Evolutionary conservation across 768 basidiomycete genomes (phyloP).

Genomic region (Hygrophoropsis aurantiaca): DNA sequence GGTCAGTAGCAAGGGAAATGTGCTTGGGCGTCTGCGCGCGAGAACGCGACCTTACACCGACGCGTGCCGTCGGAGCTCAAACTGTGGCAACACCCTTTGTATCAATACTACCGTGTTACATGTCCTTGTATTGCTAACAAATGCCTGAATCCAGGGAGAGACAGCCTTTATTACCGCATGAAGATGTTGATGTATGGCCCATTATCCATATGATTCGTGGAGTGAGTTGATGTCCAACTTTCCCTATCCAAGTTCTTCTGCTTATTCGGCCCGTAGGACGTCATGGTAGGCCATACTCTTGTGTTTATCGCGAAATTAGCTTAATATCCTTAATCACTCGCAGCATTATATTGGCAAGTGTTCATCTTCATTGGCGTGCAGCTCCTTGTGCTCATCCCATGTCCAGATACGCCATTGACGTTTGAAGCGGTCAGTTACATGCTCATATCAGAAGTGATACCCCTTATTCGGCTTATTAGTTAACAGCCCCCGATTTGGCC

Average conservation of each 20-base stretch:
- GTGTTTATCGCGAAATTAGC: background rate
- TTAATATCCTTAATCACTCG: constrained; percentile 5
- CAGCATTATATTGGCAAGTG: constrained; percentile 69
- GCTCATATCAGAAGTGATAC: background rate
- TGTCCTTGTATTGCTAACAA: constrained; percentile 15
- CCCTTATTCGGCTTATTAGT: constrained; percentile 38
- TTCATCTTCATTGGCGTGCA: background rate
- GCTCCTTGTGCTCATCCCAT: constrained; percentile 4
- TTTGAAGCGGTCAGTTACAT: constrained; percentile 66
- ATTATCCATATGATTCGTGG: constrained; percentile 75
- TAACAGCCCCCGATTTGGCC: constrained; percentile 83
- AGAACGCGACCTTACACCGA: constrained; percentile 30
- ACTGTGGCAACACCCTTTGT: constrained; percentile 15
- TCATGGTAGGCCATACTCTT: constrained; percentile 39
- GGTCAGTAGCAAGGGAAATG: constrained; percentile 26
- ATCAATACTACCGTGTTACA: background rate
- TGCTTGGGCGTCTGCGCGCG: constrained; percentile 15
- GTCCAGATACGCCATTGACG: constrained; percentile 76
- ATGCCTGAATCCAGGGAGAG: constrained; percentile 24
- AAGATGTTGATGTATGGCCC: constrained; percentile 72
- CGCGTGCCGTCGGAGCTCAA: constrained; percentile 34
- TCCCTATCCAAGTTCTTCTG: background rate
- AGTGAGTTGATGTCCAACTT: constrained; percentile 36
- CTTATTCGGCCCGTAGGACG: constrained; percentile 47
- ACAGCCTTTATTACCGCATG: constrained; percentile 45